Evolutionary conservation across 306 rosid species (phyloP), one percentile per base, ranked within the genome.

Genomic region (Vigna trinervia): DNA sequence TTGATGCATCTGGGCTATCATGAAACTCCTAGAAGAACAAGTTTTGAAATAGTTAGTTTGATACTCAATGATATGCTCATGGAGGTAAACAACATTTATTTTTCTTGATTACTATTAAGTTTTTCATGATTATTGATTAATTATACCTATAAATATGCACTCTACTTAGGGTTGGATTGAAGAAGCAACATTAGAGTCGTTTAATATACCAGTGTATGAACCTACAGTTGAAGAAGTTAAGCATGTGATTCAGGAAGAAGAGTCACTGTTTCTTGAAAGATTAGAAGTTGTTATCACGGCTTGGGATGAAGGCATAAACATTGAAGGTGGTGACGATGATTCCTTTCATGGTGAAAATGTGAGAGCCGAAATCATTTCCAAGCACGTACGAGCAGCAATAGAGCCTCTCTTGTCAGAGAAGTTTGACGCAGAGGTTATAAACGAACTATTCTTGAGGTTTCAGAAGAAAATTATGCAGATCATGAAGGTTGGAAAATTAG

Each of bases 31-130:
- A 66, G 53, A 66, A 66, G 51, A 9, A 65, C 5, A 14, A 2
- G 3, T 20, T 66, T 32, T 32, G 71, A 66, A 66, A 5, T 41
- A 43, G 13, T 66, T 41, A 66, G 71, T 12, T 34, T 43, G 20
- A 66, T 12, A 19, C 71, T 66, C 14, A 64, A 77, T 26, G 87
- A 89, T 66, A 80, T 89, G 90, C 67, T 80, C 66, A 26, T 30
- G 5, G 81, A 86, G 83, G 89, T 86, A 80, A 66, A 17, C 10
- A 26, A 22, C 1, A 14, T 43, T 28, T 69, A 0, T 50, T 12
- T 28, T 36, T 17, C 10, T 2, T 60, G 17, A 12, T 63, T 36
- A 8, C 23, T 2, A 14, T 5, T 36, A 6, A 5, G 2, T 9
- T 2, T 41, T 23, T 5, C 2, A 6, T 61, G 45, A 30, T 36